A percentile compares a stretch with the other conserved stretches of the same genome.
Evolutionary conservation across 2,329 filamentous ascomycete species (phyloP).

Genomic region (Colletotrichum somersetense): DNA sequence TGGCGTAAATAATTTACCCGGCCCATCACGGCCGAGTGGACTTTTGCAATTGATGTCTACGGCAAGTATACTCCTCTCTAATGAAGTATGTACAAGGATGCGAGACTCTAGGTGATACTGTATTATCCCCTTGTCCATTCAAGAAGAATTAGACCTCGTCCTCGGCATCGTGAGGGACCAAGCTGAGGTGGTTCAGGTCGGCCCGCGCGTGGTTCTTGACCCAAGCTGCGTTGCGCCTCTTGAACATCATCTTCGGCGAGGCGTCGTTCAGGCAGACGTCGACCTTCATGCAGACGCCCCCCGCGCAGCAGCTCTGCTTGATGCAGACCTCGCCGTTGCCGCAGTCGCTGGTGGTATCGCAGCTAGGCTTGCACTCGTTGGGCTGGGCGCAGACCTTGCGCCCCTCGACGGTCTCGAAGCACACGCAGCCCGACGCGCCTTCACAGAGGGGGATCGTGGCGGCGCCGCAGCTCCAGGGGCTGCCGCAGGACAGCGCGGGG

Average conservation of each 20-base stretch:
- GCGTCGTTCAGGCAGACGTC: conserved; percentile 30
- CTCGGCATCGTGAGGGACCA: conserved; percentile 20
- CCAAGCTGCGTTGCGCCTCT: conserved; percentile 25
- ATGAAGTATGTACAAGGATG: conserved; percentile 18
- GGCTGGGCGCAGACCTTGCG: conserved; percentile 30
- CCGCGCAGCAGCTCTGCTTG: conserved; percentile 36
- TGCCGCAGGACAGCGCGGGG: conserved; percentile 15
- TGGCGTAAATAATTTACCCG: not conserved
- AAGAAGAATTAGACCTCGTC: not conserved
- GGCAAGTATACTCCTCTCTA: not conserved
- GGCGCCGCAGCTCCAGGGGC: conserved; percentile 31
- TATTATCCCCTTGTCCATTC: no score
- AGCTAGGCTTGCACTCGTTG: conserved; percentile 23
- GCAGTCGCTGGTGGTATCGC: conserved; percentile 30
- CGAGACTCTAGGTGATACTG: not conserved
- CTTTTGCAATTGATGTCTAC: not conserved
- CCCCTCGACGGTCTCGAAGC: conserved; percentile 34
- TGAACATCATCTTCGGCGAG: conserved; percentile 32
- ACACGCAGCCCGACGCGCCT: conserved; percentile 26
- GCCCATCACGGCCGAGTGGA: not conserved
- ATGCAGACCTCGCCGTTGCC: conserved; percentile 30
- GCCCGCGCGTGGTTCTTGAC: conserved; percentile 15
- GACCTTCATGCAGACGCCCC: conserved; percentile 36
- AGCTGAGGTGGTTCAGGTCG: conserved; percentile 23
- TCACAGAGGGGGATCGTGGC: conserved; percentile 16